Evolutionary conservation across 345 rosid species (phyloP), one percentile per base, ranked within the genome.

Genomic region (Pistacia vera): DNA sequence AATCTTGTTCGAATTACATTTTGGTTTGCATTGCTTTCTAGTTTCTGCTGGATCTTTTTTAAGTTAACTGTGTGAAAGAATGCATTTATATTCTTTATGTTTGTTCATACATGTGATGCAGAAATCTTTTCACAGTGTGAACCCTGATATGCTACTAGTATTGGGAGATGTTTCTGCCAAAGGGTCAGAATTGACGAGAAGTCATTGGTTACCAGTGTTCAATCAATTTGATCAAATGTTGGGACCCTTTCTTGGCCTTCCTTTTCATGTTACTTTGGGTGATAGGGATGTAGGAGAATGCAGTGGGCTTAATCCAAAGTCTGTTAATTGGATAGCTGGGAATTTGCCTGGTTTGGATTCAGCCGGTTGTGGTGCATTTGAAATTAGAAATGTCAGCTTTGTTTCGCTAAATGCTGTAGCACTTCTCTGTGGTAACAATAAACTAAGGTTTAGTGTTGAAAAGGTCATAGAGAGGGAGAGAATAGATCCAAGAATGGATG

Each of bases 71-170:
- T 46, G 63, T 57, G 16, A 54, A 54, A 3, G 6, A 12, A 54
- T 2, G 16, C 25, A 33, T 52, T 51, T 17, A 9, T 22, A 66
- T 66, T 66, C 70, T 13, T 66, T 20, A 13, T 20, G 22, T 12
- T 52, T 60, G 12, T 68, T 68, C 59, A 16, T 62, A 25, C 30
- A 44, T 36, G 16, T 71, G 51, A 73, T 17, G 71, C 92, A 90
- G 94, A 88, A 87, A 81, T 90, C 94, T 11, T 85, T 88, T 79
- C 72, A 65, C 33, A 78, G 46, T 64, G 48, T 90, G 87, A 84
- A 84, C 71, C 92, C 91, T n/a, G 91, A 90, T 77, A 83, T 90
- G 90, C 81, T 88, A 74, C 64, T 90, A 72, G 87, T 90, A 11
- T 59, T 88, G 78, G 94, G 94, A 52, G 92, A 90, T 78, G 70